These are phyloP conservation scores for Lipomyces yamadae DNA, from an alignment of 805 yeast genomes.

Conservation along the genomic window DNA sequence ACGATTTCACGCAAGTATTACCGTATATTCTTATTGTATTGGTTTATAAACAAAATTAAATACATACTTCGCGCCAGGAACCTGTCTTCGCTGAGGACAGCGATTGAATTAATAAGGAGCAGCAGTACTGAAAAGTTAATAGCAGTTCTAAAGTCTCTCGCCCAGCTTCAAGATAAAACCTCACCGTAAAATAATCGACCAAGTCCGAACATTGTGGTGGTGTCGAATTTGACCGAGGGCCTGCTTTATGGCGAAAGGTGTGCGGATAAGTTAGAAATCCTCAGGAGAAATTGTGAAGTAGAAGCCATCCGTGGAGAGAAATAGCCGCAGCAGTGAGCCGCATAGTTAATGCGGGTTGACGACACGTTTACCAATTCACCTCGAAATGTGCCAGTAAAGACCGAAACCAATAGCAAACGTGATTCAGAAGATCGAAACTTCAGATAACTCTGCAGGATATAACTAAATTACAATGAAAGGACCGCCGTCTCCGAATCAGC, in stretches of 20 bases:
- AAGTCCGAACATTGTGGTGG: conserved; percentile 46
- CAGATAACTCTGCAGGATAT: not conserved
- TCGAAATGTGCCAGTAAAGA: not conserved
- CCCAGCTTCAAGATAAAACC: conserved; percentile 13
- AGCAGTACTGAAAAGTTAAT: conserved; percentile 41
- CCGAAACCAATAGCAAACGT: not conserved
- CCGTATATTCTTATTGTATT: not conserved
- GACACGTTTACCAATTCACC: not conserved
- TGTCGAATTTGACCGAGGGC: not conserved
- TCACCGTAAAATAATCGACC: conserved; percentile 47
- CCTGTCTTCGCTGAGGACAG: conserved; percentile 79
- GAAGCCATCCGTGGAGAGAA: too few species aligned
- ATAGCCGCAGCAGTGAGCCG: not conserved
- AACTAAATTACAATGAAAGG: not conserved
- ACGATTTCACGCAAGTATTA: not conserved
- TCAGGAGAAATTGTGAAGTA: not conserved
- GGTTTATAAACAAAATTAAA: not conserved
- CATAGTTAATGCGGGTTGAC: not conserved
- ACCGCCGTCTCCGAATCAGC: conserved; percentile 11
- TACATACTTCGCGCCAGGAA: conserved; percentile 66
- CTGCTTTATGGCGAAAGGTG: not conserved
- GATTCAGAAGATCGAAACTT: not conserved
- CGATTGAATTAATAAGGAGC: conserved; percentile 71
- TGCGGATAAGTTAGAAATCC: not conserved
- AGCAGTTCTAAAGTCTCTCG: not conserved